These are phyloP conservation scores for Exophiala mesophila DNA, from an alignment of 2,329 filamentous ascomycete genomes.

Conservation along the genomic window DNA sequence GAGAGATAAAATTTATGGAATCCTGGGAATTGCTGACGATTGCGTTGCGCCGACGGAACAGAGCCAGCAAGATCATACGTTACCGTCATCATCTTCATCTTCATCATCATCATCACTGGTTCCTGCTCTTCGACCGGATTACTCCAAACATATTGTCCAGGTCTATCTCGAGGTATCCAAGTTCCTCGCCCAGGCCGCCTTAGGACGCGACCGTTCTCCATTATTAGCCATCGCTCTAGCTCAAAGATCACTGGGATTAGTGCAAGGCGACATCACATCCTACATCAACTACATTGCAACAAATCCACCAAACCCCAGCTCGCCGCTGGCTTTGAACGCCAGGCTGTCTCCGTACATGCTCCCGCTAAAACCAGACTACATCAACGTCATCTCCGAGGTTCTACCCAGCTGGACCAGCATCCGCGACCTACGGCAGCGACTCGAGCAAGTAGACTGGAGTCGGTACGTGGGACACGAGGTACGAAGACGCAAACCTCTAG, in stretches of 20 bases:
- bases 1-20: slow-evolving; percentile 26
- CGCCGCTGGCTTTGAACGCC: not conserved
- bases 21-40: slow-evolving; percentile 25
- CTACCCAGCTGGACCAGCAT: slow-evolving; percentile 22
- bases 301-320: not conserved
- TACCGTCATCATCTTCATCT: too few species aligned
- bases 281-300: slow-evolving; percentile 4
- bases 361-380: slow-evolving; percentile 16
- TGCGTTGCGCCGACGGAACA: slow-evolving; percentile 9
- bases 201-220: not conserved
- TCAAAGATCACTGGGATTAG: slow-evolving; percentile 8
- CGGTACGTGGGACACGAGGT: slow-evolving; percentile 24
- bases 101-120: too few species aligned
- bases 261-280: slow-evolving; percentile 7
- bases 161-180: slow-evolving; percentile 22
- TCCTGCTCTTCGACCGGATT: slow-evolving; percentile 19
- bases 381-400: slow-evolving; percentile 15
- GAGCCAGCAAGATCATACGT: not conserved
- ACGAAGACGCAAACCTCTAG: slow-evolving; percentile 2
- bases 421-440: slow-evolving; percentile 20
- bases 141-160: slow-evolving; percentile 22
- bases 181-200: slow-evolving; percentile 7
- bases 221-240: slow-evolving; percentile 12
- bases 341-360: slow-evolving; percentile 1
- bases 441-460: slow-evolving; percentile 23